Percentiles rank a stretch among this genome's conserved stretches.
Conservation (phyloP, 2,329 filamentous ascomycete species). For the Colletotrichum cereale region DNA sequence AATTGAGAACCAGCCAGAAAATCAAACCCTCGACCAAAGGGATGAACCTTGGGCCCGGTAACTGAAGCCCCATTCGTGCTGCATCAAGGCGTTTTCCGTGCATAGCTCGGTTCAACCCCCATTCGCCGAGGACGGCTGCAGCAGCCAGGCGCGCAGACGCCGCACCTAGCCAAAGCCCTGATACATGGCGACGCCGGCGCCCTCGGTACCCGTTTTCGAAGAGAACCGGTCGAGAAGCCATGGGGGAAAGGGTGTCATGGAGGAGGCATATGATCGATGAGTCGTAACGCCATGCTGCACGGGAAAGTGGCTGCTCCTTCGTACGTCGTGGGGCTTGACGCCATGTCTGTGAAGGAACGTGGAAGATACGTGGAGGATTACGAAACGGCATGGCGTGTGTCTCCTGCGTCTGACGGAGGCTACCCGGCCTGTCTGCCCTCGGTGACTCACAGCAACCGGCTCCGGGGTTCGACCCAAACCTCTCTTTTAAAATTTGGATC, state of each 20-base stretch:
- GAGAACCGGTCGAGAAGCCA: background rate
- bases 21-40: background rate
- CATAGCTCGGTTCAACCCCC: background rate
- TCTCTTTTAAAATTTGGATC: slow-evolving; percentile 5
- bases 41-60: slow-evolving; percentile 13
- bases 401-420: slow-evolving; percentile 1
- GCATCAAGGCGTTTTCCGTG: slow-evolving; percentile 13
- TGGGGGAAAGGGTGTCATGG: slow-evolving; percentile 12
- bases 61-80: background rate
- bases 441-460: slow-evolving; percentile 22
- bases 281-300: slow-evolving; percentile 20
- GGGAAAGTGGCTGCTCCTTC: background rate
- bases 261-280: slow-evolving; percentile 30
- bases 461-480: background rate
- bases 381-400: slow-evolving; percentile 37
- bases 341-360: background rate
- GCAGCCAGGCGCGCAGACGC: slow-evolving; percentile 3
- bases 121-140: slow-evolving; percentile 7
- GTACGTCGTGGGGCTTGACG: slow-evolving; percentile 7
- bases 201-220: background rate
- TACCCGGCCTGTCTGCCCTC: slow-evolving; percentile 17
- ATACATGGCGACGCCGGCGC: background rate
- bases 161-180: slow-evolving; percentile 6
- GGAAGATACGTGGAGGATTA: slow-evolving; percentile 32
- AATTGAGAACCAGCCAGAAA: background rate